Percentiles rank a stretch among this genome's conserved stretches.
Evolutionary conservation across 371 early-diverging fungal genomes (phyloP).

Genomic region (Mucor lusitanicus): DNA sequence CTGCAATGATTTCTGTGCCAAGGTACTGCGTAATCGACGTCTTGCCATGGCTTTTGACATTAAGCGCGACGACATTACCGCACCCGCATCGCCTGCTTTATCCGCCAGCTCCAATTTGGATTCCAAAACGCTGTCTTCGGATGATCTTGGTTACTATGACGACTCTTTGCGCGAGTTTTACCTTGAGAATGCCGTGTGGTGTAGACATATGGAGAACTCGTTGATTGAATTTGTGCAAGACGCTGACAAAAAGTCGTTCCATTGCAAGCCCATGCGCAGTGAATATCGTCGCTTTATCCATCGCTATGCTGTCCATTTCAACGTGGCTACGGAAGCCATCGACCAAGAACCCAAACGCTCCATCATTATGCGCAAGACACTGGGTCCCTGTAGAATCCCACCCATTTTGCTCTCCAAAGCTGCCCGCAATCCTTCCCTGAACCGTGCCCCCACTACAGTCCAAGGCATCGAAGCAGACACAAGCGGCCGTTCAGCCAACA

Average conservation of each 20-base stretch:
- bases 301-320: conserved; percentile 67
- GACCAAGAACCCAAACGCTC: conserved; percentile 77
- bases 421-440: conserved; percentile 35
- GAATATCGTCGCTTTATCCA: conserved; percentile 71
- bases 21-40: conserved; percentile 72
- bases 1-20: conserved; percentile 75
- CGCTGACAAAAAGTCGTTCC: conserved; percentile 43
- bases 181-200: conserved; percentile 57
- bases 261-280: conserved; percentile 70
- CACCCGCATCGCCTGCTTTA: neutral
- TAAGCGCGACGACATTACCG: conserved; percentile 31
- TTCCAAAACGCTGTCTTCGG: conserved; percentile 8
- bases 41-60: conserved; percentile 74
- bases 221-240: conserved; percentile 66
- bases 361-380: conserved; percentile 62
- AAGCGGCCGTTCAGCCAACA: conserved; percentile 6
- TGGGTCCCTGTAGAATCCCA: conserved; percentile 37
- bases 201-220: conserved; percentile 61
- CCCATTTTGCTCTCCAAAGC: conserved; percentile 44
- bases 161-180: conserved; percentile 66
- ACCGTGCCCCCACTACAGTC: conserved; percentile 34
- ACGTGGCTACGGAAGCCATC: conserved; percentile 64
- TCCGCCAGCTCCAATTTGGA: neutral
- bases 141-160: conserved; percentile 60
- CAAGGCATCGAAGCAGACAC: conserved; percentile 23